Percentiles rank a stretch among this genome's conserved stretches.
These are phyloP conservation scores for Choanephora cucurbitarum DNA, from an alignment of 371 early-diverging fungal genomes.

Conservation along the genomic window DNA sequence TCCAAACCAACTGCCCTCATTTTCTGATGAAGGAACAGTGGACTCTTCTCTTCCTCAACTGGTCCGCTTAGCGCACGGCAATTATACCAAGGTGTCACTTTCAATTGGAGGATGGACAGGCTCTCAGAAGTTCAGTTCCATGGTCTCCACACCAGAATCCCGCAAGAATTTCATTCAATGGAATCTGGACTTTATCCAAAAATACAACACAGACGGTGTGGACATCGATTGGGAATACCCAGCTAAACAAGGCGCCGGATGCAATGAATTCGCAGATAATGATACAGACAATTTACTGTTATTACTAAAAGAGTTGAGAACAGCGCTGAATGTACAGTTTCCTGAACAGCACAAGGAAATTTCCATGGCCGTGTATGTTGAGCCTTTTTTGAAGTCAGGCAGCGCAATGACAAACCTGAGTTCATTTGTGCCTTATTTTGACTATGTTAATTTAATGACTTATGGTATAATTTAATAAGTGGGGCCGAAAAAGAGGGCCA, in stretches of 20 bases:
- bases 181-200: constrained; percentile 50
- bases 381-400: constrained; percentile 56
- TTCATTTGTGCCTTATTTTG: constrained; percentile 63
- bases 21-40: constrained; percentile 52
- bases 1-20: constrained; percentile 38
- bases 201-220: constrained; percentile 56
- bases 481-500: no score
- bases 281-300: constrained; percentile 58
- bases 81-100: constrained; percentile 63
- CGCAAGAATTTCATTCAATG: constrained; percentile 62
- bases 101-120: constrained; percentile 85
- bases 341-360: constrained; percentile 60
- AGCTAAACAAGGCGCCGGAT: constrained; percentile 67
- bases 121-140: constrained; percentile 62
- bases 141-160: constrained; percentile 42
- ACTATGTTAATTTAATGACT: constrained; percentile 69
- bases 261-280: constrained; percentile 57
- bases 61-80: constrained; percentile 52
- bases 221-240: constrained; percentile 83
- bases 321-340: constrained; percentile 60
- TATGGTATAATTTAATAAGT: constrained; percentile 44
- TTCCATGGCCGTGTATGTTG: constrained; percentile 71
- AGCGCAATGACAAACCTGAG: constrained; percentile 56
- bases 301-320: constrained; percentile 63
- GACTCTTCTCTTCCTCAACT: constrained; percentile 44